Conservation (phyloP, 768 basidiomycete genomes). For the Tubosaeta sp. region DNA sequence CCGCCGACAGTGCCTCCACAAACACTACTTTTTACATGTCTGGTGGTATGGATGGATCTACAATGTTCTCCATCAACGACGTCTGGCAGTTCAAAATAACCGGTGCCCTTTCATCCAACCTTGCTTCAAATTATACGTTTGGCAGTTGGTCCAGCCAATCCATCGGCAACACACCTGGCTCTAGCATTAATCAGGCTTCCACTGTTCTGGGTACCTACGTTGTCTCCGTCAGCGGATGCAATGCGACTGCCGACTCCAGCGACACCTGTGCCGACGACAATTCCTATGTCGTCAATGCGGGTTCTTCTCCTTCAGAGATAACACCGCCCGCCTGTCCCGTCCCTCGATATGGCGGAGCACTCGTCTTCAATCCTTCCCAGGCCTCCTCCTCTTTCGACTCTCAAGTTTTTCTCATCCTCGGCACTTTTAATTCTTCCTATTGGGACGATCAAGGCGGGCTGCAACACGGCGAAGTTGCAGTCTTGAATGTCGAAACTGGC, state of each 20-base stretch:
- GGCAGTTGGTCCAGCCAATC: slow-evolving; percentile 60
- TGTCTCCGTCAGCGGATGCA: slow-evolving; percentile 61
- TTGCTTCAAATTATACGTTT: slow-evolving; percentile 38
- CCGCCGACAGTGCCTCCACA: slow-evolving; percentile 27
- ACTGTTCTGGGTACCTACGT: slow-evolving; percentile 52
- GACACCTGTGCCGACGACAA: slow-evolving; percentile 55
- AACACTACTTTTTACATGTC: slow-evolving; percentile 73
- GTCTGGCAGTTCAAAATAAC: slow-evolving; percentile 69
- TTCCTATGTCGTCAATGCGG: slow-evolving; percentile 47
- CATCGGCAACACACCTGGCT: slow-evolving; percentile 32
- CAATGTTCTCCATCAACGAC: slow-evolving; percentile 50
- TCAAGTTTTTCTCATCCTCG: slow-evolving; percentile 68
- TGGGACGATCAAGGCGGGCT: slow-evolving; percentile 68
- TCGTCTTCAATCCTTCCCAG: slow-evolving; percentile 51
- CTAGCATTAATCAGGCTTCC: slow-evolving; percentile 48
- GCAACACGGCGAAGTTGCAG: slow-evolving; percentile 67
- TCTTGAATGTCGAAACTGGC: slow-evolving; percentile 57
- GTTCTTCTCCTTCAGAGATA: slow-evolving; percentile 28
- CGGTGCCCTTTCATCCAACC: slow-evolving; percentile 69
- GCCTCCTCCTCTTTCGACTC: slow-evolving; percentile 50
- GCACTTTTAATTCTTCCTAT: slow-evolving; percentile 55
- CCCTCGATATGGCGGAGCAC: slow-evolving; percentile 55
- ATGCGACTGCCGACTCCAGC: slow-evolving; percentile 34
- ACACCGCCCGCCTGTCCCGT: slow-evolving; percentile 54
- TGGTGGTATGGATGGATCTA: slow-evolving; percentile 59